A percentile compares a stretch with the other conserved stretches of the same genome.
These are phyloP conservation scores for Colletotrichum euphorbiae DNA, from an alignment of 2,329 filamentous ascomycete species.

Conservation along the genomic window DNA sequence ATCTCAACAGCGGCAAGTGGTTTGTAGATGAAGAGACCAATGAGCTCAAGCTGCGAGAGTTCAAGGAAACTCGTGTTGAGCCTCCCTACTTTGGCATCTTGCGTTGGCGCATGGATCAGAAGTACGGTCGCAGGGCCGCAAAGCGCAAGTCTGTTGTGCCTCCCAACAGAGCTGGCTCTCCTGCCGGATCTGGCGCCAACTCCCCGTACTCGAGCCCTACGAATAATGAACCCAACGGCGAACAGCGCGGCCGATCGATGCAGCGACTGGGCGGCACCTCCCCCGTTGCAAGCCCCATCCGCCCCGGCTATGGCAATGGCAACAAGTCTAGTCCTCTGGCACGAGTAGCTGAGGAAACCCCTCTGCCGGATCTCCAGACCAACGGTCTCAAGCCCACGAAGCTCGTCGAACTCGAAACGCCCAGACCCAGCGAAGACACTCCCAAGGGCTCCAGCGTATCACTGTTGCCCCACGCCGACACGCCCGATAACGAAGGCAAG, in stretches of 20 bases:
- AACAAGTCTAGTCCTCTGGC: slow-evolving; percentile 77
- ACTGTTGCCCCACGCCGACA: slow-evolving; percentile 50
- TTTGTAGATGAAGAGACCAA: slow-evolving; percentile 91
- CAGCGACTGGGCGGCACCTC: slow-evolving; percentile 76
- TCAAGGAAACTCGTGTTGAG: slow-evolving; percentile 89
- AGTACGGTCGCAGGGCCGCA: slow-evolving; percentile 77
- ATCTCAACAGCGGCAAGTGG: slow-evolving; percentile 89
- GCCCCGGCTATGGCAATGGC: slow-evolving; percentile 61
- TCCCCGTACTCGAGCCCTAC: slow-evolving; percentile 72
- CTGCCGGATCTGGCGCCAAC: slow-evolving; percentile 60
- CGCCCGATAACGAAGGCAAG: slow-evolving; percentile 54
- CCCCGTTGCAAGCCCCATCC: slow-evolving; percentile 72
- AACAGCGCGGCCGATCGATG: slow-evolving; percentile 76
- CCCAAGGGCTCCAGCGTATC: slow-evolving; percentile 47
- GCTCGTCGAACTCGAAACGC: slow-evolving; percentile 68
- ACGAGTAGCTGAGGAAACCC: slow-evolving; percentile 77
- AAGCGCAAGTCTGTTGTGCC: slow-evolving; percentile 65
- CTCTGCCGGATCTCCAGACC: slow-evolving; percentile 50
- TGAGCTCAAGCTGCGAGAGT: slow-evolving; percentile 92
- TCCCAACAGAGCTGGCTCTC: slow-evolving; percentile 57
- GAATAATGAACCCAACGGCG: slow-evolving; percentile 62
- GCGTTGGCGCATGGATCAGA: slow-evolving; percentile 95
- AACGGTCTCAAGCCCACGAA: slow-evolving; percentile 59
- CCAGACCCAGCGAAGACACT: slow-evolving; percentile 60
- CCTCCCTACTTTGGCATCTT: slow-evolving; percentile 95